Percentiles rank a stretch among this genome's conserved stretches.
Conservation (phyloP, 352 stramenopile genomes). For the Hyaloperonospora arabidopsidis region DNA sequence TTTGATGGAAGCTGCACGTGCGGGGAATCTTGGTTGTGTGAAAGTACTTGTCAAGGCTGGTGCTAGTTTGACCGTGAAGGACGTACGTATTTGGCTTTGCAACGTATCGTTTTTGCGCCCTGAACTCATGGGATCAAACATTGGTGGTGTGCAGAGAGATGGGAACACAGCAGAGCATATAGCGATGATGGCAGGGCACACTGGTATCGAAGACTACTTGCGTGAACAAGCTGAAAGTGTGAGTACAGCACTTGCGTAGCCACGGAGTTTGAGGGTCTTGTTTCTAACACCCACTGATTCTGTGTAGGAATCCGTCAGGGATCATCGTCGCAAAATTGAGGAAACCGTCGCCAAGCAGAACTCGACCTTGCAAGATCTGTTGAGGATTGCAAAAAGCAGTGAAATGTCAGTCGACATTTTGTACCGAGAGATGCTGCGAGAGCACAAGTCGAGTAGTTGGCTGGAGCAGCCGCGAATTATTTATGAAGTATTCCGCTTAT, state of each 20-base stretch:
- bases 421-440: slow-evolving; percentile 67
- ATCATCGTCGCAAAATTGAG: slow-evolving; percentile 78
- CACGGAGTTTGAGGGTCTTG: not conserved
- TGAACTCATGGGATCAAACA: too few species aligned
- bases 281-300: slow-evolving; percentile 2
- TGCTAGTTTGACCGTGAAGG: slow-evolving; percentile 59
- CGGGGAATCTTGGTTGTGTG: slow-evolving; percentile 69
- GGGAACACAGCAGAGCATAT: slow-evolving; percentile 68
- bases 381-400: slow-evolving; percentile 55
- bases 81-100: slow-evolving; percentile 43
- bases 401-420: slow-evolving; percentile 68
- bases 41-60: slow-evolving; percentile 60
- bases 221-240: slow-evolving; percentile 78
- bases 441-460: slow-evolving; percentile 61
- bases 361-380: slow-evolving; percentile 58
- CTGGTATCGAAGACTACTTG: slow-evolving; percentile 72
- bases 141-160: slow-evolving; percentile 38
- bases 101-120: not conserved
- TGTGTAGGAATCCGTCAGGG: slow-evolving; percentile 71
- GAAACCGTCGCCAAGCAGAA: slow-evolving; percentile 54
- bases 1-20: slow-evolving; percentile 79
- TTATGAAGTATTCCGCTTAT: slow-evolving; percentile 67
- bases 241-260: slow-evolving; percentile 14
- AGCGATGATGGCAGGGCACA: slow-evolving; percentile 44
- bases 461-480: slow-evolving; percentile 75